Evolutionary conservation across 768 basidiomycete genomes (phyloP).

Genomic region (Phylloporus rhodoxanthus): DNA sequence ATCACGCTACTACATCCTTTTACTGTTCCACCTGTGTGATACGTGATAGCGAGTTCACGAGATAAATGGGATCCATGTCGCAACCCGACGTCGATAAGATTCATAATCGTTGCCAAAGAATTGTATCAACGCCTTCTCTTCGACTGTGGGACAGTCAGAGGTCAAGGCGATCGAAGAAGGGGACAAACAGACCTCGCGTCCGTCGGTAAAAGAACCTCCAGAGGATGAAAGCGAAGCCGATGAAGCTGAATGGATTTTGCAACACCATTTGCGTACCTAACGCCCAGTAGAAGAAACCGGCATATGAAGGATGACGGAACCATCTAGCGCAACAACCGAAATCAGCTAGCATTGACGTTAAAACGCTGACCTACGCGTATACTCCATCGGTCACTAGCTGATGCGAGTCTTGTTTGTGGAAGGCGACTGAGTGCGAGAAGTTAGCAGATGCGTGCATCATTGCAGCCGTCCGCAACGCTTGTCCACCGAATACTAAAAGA

Average conservation of each 20-base stretch:
- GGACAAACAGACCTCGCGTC: conserved; percentile 57
- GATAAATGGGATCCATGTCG: conserved; percentile 86
- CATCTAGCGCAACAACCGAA: conserved; percentile 10
- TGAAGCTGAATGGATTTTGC: conserved; percentile 75
- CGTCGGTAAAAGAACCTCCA: conserved; percentile 85
- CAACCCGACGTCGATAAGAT: conserved; percentile 66
- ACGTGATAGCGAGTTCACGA: conserved; percentile 35
- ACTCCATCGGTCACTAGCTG: conserved; percentile 82
- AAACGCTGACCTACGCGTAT: conserved; percentile 60
- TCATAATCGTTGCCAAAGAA: conserved; percentile 92
- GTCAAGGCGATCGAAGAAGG: neutral
- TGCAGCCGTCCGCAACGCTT: conserved; percentile 77
- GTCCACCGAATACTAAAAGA: conserved; percentile 58
- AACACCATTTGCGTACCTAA: conserved; percentile 88
- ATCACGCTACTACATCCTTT: conserved; percentile 19
- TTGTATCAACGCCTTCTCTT: conserved; percentile 69
- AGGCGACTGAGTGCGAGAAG: conserved; percentile 87
- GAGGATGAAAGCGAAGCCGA: conserved; percentile 59
- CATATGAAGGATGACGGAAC: conserved; percentile 93
- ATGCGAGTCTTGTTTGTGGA: conserved; percentile 67
- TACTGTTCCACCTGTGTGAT: conserved; percentile 3
- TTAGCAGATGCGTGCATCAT: conserved; percentile 95
- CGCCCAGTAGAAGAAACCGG: conserved; percentile 98
- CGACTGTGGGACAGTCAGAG: conserved; percentile 44
- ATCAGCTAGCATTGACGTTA: neutral